Conservation (phyloP, 495 filamentous ascomycete genomes). For the Xylaria curta region DNA sequence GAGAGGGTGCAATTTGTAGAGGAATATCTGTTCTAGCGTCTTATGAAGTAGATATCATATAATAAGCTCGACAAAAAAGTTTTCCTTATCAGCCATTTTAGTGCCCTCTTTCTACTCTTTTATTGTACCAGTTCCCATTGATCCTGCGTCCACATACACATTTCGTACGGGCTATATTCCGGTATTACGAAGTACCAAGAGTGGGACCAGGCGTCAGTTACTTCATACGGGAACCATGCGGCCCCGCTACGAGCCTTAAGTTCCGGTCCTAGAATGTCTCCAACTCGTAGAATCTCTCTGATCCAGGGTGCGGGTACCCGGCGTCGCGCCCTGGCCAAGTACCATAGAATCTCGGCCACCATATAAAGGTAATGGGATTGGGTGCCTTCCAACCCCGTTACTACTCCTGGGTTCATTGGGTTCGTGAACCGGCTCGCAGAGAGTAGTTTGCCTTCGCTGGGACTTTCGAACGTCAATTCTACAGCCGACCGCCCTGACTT, state of each 20-base stretch:
- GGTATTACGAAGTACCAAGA: slow-evolving; percentile 12
- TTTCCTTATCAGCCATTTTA: background rate
- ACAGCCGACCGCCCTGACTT: background rate
- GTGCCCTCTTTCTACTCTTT: background rate
- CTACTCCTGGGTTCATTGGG: background rate
- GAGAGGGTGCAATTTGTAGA: no score
- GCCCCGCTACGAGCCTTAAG: background rate
- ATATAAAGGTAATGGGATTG: background rate
- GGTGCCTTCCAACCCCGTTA: no score
- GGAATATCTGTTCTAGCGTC: no score
- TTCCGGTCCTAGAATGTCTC: background rate
- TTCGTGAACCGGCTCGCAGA: background rate
- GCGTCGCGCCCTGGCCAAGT: background rate
- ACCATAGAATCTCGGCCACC: background rate
- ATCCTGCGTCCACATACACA: background rate
- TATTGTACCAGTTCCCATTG: background rate
- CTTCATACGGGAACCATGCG: background rate
- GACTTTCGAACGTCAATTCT: background rate
- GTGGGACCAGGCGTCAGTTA: background rate
- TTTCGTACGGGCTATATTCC: background rate
- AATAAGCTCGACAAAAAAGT: background rate
- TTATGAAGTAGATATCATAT: background rate
- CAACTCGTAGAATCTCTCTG: background rate
- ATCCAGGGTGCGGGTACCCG: background rate
- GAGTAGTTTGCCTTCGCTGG: background rate